Evolutionary conservation across 495 filamentous ascomycete species (phyloP).

Genomic region (Penicillium atrosanguineum): DNA sequence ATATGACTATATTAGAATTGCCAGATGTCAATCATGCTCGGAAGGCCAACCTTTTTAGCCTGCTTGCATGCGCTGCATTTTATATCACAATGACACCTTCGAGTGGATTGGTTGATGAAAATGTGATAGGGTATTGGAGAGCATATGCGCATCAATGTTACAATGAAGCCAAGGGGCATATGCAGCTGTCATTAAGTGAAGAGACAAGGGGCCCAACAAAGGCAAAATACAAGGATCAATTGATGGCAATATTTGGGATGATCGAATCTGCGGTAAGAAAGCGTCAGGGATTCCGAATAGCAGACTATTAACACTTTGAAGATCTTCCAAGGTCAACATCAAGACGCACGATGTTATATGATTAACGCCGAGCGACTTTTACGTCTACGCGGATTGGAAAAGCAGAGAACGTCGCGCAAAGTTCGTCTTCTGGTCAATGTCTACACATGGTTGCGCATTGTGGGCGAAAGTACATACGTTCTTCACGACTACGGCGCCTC

Average conservation of each 20-base stretch:
- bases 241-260: conserved; percentile 31
- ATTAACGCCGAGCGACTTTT: conserved; percentile 26
- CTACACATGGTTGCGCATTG: conserved; percentile 27
- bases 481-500: conserved; percentile 24
- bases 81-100: conserved; percentile 16
- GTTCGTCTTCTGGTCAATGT: conserved; percentile 24
- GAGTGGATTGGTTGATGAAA: neutral
- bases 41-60: conserved; percentile 23
- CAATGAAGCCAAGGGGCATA: conserved; percentile 17
- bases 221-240: conserved; percentile 34
- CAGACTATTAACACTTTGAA: conserved; percentile 1
- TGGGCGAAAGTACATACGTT: conserved; percentile 29
- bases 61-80: conserved; percentile 21
- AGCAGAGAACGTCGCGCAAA: conserved; percentile 21
- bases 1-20: conserved; percentile 24
- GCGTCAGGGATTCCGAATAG: too few relatives aligned
- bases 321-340: conserved; percentile 19
- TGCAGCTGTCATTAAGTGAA: conserved; percentile 19
- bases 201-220: conserved; percentile 19
- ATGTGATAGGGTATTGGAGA: neutral
- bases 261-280: conserved; percentile 27
- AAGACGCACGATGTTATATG: conserved; percentile 23
- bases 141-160: conserved; percentile 4
- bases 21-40: conserved; percentile 24
- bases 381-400: conserved; percentile 23